Evolutionary conservation across 176 grass and related monocot genomes (phyloP), one percentile per base, ranked within the genome.

Genomic region (Rhipidocladum racemiflorum): DNA sequence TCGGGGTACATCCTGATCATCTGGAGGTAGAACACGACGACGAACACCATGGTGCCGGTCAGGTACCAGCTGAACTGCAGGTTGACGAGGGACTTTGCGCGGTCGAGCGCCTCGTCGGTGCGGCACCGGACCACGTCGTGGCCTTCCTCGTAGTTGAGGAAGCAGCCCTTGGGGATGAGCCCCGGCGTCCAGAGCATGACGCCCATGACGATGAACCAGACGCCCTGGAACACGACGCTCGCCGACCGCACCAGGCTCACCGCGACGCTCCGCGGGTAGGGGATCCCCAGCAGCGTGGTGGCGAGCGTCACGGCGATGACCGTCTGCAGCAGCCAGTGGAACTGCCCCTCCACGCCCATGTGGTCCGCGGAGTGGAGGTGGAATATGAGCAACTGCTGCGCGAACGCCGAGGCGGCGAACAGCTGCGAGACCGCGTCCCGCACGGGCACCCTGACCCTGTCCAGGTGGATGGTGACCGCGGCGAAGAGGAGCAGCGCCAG

Each of bases 1-100:
- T 97, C 94, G 1, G 83, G 87, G 53, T 92, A 89, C 16, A 80
- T 25, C 72, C 81, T 92, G 45, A 61, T 35, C 24, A 94, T 35
- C 38, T 76, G 87, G 49, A 94, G 45, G 72, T 92, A 97, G 84
- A 91, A 75, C 7, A 87, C 23, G 50, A 94, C 76, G 48, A 88
- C 74, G 77, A 97, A 87, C 48, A 87, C 85, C 20, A 85, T 80
- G 30, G 87, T 87, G 64, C 70, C 91, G 4, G 89, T 84, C 72
- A 90, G 74, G 85, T 86, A 97, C 94, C 91, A 97, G 74, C 94
- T 97, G 83, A 97, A 97, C 84, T 97, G 94, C 32, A 93, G 87
- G 81, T 97, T 97, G n/a, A 97, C 94, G 4, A 97, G 87, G 8
- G 94, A 91, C 44, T 91, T 97, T 50, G 94, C 94, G 6, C 94